phyloP scores from a whole-genome alignment of 148 eudicot genomes.

The Cornus controversa region DNA sequence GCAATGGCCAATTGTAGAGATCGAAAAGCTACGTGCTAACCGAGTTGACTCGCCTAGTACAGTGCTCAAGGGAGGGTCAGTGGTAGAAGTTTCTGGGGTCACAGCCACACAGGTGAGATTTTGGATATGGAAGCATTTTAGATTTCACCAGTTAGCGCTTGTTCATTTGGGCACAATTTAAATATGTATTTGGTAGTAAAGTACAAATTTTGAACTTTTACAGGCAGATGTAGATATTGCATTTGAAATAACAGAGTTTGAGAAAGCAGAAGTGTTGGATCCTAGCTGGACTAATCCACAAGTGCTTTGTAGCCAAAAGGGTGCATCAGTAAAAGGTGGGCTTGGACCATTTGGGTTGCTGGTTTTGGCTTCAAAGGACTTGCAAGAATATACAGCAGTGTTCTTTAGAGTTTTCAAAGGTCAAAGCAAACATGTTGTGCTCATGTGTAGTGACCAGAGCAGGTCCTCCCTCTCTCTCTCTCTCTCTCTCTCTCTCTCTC shows the following conservation, averaged over 20 bases:
- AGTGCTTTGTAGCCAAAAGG: slow-evolving; percentile 45
- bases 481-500: neutral
- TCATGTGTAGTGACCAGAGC: slow-evolving; percentile 77
- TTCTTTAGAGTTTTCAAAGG: slow-evolving; percentile 61
- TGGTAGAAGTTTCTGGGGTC: slow-evolving; percentile 34
- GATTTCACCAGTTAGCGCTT: neutral
- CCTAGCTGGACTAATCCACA: slow-evolving; percentile 52
- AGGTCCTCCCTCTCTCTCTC: slow-evolving; percentile 31
- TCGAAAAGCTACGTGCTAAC: slow-evolving; percentile 37
- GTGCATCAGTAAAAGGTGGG: slow-evolving; percentile 45
- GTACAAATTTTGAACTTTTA: neutral
- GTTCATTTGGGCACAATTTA: neutral
- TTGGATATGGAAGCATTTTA: neutral
- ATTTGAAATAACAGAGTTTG: slow-evolving; percentile 41
- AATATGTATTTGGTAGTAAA: too few species aligned
- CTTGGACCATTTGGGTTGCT: slow-evolving; percentile 74
- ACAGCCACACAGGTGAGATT: slow-evolving; percentile 51
- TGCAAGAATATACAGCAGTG: slow-evolving; percentile 66
- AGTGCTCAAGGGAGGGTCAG: slow-evolving; percentile 35
- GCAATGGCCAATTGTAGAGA: slow-evolving; percentile 63
- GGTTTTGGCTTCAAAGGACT: slow-evolving; percentile 58
- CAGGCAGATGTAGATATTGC: slow-evolving; percentile 67
- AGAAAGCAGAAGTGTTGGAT: slow-evolving; percentile 42
- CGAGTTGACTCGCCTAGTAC: slow-evolving; percentile 7
- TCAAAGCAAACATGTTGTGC: slow-evolving; percentile 34